Percentiles rank a stretch among this genome's conserved stretches.
phyloP scores from a whole-genome alignment of 208 protist species.

The Trichomonas tenax region DNA sequence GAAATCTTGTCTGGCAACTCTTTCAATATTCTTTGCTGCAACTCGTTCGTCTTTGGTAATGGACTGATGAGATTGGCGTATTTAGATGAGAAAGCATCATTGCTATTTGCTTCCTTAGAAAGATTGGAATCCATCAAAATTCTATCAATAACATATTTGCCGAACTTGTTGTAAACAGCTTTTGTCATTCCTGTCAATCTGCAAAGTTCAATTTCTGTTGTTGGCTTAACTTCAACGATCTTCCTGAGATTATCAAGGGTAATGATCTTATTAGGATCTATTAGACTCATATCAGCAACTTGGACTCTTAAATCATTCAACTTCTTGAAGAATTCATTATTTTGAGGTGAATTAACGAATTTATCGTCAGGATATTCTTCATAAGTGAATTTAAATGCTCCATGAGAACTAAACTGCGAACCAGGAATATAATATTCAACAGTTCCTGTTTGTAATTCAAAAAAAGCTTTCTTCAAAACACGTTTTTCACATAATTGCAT shows the following conservation, averaged over 20 bases:
- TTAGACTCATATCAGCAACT: background rate
- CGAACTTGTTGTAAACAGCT: background rate
- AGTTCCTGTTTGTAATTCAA: background rate
- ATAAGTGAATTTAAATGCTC: background rate
- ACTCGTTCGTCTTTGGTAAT: background rate
- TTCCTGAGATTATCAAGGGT: background rate
- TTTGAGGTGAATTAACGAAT: background rate
- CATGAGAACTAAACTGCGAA: background rate
- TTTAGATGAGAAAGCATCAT: background rate
- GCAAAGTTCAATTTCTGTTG: background rate
- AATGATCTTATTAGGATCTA: background rate
- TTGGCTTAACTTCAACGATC: background rate
- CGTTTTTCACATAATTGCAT: background rate
- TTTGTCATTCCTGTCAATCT: background rate
- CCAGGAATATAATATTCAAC: background rate
- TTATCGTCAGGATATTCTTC: background rate
- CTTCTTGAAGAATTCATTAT: background rate
- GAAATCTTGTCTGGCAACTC: background rate
- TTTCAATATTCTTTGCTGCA: background rate
- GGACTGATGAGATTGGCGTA: background rate
- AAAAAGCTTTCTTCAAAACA: background rate
- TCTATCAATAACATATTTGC: background rate
- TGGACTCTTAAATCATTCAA: background rate
- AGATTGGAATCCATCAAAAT: background rate
- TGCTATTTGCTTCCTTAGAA: background rate